Evolutionary conservation across 371 early-diverging fungal species (phyloP).

Genomic region (Nematocida sp.): DNA sequence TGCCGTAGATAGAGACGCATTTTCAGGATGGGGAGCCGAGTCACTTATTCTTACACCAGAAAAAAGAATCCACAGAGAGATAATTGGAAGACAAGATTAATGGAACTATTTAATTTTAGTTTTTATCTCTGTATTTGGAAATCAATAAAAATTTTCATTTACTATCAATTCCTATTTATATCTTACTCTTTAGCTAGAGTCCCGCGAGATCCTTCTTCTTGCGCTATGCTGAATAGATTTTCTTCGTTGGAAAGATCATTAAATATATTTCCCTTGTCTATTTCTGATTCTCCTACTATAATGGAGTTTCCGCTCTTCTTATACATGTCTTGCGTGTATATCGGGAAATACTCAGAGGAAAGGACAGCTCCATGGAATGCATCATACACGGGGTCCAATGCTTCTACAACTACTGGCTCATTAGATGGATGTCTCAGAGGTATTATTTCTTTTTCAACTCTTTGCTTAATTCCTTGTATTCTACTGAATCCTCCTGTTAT

Average conservation of each 20-base stretch:
- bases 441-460: slow-evolving; percentile 60
- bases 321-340: slow-evolving; percentile 57
- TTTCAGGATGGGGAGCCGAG: slow-evolving; percentile 95
- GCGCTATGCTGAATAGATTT: too few relatives aligned
- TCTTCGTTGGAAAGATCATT: too few relatives aligned
- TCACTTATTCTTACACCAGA: slow-evolving; percentile 53
- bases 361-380: slow-evolving; percentile 58
- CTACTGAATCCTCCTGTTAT: slow-evolving; percentile 67
- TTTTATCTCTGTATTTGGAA: too few relatives aligned
- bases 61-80: slow-evolving; percentile 50
- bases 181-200: too few relatives aligned
- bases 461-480: slow-evolving; percentile 60
- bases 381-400: slow-evolving; percentile 59
- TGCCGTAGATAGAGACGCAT: slow-evolving; percentile 91
- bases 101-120: background rate
- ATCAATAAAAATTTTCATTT: too few relatives aligned
- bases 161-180: too few relatives aligned
- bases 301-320: slow-evolving; percentile 25
- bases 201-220: too few relatives aligned
- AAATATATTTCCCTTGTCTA: too few relatives aligned
- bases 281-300: too few relatives aligned
- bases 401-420: slow-evolving; percentile 31
- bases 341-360: slow-evolving; percentile 37
- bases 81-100: slow-evolving; percentile 66
- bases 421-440: slow-evolving; percentile 35